Base-by-base conservation (phyloP, 73 alveolate species). In the Durusdinium trenchii region DNA sequence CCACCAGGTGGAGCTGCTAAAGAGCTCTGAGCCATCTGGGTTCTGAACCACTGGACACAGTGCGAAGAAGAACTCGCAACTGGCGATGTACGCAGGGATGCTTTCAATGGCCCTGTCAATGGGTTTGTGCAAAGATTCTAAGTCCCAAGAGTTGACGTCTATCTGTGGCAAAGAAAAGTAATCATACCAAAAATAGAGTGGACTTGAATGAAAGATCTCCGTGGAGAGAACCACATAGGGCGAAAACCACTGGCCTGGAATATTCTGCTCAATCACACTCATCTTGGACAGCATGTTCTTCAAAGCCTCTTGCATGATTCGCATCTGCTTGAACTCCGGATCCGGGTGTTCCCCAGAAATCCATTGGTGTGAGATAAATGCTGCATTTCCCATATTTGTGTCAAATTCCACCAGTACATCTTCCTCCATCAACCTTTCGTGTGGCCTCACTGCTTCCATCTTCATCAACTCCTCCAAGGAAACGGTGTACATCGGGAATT, bases 41-140 rank as follows among this genome's bases (percentile, higher is more conserved):
- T 35, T 32, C n/a, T 90, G 51, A 32, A 90, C 86, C 35, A 64
- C 52, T 7, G 96, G 96, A 71, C 86, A 64, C 32, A 90, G 52
- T 9, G 43, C 96, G 18, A 90, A 26, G 43, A 90, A 90, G 69
- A 90, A 67, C 42, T 43, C 48, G 57, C 86, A 90, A 38, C 86
- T 9, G 43, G 94, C 94, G n/a, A 84, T n/a, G 76, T 84, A 84
- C 3, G 73, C 73, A 9, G 94, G 76, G 76, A 84, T 84, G 94
- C 76, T 50, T 48, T 84, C 94, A 28, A 84, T 14, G 38, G 94
- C 94, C 89, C 45, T 60, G 3, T 42, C 9, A 18, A 42, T 78
- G 62, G 62, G 54, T 45, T 78, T 78, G 42, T 35, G 2, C 36
- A 16, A 20, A 20, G 30, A 38, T 18, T 6, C 62, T 3, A 6